A percentile compares a stretch with the other conserved stretches of the same genome.
Conservation (phyloP, 2,329 filamentous ascomycete species). For the Magnaporthales sp. region DNA sequence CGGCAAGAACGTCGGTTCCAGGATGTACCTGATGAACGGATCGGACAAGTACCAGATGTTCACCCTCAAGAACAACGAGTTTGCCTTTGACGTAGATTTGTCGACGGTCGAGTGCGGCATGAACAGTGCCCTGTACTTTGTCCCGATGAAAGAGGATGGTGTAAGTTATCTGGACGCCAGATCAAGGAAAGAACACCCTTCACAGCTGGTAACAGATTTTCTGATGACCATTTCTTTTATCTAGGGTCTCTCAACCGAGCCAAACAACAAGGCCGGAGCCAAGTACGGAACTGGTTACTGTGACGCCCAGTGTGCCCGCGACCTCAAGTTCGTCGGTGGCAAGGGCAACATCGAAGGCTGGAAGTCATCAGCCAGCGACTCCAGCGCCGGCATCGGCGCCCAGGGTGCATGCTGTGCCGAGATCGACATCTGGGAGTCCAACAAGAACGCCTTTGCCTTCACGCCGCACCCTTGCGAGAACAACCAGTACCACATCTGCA, state of each 20-base stretch:
- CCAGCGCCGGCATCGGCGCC: slow-evolving; percentile 34
- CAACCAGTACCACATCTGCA: slow-evolving; percentile 38
- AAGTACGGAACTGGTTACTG: slow-evolving; percentile 48
- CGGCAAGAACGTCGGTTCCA: slow-evolving; percentile 26
- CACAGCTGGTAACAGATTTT: too few species aligned
- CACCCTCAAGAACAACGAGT: slow-evolving; percentile 51
- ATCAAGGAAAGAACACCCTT: too few species aligned
- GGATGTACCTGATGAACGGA: slow-evolving; percentile 46
- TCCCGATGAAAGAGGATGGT: slow-evolving; percentile 45
- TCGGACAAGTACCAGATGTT: slow-evolving; percentile 47
- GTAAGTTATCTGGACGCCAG: slow-evolving; percentile 14
- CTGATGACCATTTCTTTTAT: background rate
- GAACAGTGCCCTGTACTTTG: slow-evolving; percentile 56
- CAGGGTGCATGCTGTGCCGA: slow-evolving; percentile 42
- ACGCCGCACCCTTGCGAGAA: slow-evolving; percentile 53
- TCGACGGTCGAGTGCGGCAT: slow-evolving; percentile 47
- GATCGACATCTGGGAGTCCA: slow-evolving; percentile 50
- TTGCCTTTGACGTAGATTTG: slow-evolving; percentile 59
- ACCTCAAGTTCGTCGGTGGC: slow-evolving; percentile 35
- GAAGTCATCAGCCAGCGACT: slow-evolving; percentile 35
- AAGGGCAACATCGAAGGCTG: slow-evolving; percentile 35
- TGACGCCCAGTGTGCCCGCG: slow-evolving; percentile 35
- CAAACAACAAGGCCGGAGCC: slow-evolving; percentile 33
- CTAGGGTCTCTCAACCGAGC: background rate
- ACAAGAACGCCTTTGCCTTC: slow-evolving; percentile 49